These are phyloP conservation scores for Citrus sp. DNA, from an alignment of 345 rosid species.

Conservation along the genomic window DNA sequence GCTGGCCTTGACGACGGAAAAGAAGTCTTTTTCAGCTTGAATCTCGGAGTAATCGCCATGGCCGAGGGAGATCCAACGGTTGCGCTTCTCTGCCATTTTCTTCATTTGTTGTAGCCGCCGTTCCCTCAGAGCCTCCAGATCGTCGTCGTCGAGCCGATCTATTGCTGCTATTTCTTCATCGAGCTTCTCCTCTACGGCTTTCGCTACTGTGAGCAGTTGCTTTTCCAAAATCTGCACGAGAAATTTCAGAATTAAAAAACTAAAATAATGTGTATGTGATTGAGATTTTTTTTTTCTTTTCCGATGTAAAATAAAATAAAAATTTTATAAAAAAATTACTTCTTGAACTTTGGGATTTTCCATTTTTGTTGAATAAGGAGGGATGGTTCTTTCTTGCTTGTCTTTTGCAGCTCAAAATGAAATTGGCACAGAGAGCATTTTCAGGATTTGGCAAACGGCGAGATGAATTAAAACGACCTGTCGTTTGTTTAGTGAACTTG, in stretches of 20 bases:
- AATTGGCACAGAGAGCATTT: not conserved
- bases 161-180: conserved; percentile 87
- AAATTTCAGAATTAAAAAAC: not conserved
- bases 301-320: too few relatives aligned
- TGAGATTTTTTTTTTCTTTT: not conserved
- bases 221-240: conserved; percentile 70
- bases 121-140: conserved; percentile 78
- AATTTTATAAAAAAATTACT: conserved; percentile 9
- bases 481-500: too few relatives aligned
- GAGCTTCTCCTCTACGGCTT: conserved; percentile 84
- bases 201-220: conserved; percentile 80
- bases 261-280: not conserved
- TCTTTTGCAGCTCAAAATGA: not conserved
- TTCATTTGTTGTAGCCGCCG: conserved; percentile 87
- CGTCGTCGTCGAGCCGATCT: conserved; percentile 82
- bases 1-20: conserved; percentile 79
- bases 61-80: conserved; percentile 94
- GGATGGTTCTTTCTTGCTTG: not conserved
- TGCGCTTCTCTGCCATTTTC: conserved; percentile 89
- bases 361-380: conserved; percentile 21
- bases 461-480: too few relatives aligned
- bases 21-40: conserved; percentile 79
- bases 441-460: too few relatives aligned
- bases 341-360: conserved; percentile 44
- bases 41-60: conserved; percentile 94